phyloP scores from a whole-genome alignment of 192 early-diverging fungal genomes.

The Anaeromyces robustus region DNA sequence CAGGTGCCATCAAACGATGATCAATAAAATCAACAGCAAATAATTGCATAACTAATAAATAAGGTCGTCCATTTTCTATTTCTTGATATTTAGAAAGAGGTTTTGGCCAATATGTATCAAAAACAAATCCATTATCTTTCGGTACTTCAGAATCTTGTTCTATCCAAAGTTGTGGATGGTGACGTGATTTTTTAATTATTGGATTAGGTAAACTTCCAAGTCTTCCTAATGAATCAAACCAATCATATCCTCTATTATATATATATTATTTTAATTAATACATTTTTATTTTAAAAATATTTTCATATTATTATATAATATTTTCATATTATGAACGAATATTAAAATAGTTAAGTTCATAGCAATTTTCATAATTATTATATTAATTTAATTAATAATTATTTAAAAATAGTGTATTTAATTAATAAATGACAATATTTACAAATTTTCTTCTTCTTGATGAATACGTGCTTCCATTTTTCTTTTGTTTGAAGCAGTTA shows the following conservation, averaged over 20 bases:
- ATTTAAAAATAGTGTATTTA: too few species aligned
- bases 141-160: background rate
- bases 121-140: background rate
- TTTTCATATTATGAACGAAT: too few species aligned
- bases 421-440: conserved; percentile 2
- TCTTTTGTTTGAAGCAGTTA: background rate
- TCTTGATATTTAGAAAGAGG: background rate
- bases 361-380: too few species aligned
- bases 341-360: too few species aligned
- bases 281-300: too few species aligned
- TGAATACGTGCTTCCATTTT: conserved; percentile 1
- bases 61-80: background rate
- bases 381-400: too few species aligned
- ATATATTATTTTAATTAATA: too few species aligned
- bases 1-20: conserved; percentile 29
- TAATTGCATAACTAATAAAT: conserved; percentile 18
- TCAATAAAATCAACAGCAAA: conserved; percentile 12
- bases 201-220: background rate
- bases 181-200: background rate
- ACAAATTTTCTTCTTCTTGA: background rate
- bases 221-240: background rate
- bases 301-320: too few species aligned
- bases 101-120: background rate
- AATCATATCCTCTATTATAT: background rate
- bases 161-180: background rate